Conservation (phyloP, 768 basidiomycete species). For the Russula dissimulans region DNA sequence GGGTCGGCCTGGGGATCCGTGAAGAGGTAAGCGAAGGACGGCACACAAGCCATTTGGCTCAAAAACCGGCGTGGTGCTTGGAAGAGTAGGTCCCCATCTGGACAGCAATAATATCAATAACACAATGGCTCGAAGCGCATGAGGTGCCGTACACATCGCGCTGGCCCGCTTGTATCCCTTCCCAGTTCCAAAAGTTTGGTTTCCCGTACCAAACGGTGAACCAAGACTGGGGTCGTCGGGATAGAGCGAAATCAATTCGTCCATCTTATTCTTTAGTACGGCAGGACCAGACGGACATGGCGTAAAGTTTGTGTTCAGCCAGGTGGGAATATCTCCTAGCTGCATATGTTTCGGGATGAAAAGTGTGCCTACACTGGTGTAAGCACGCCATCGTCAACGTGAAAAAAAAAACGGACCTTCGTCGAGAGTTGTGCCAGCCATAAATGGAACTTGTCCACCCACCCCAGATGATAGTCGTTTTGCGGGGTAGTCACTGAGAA, state of each 20-base stretch:
- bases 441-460: constrained; percentile 36
- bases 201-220: constrained; percentile 39
- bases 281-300: constrained; percentile 13
- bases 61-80: constrained; percentile 32
- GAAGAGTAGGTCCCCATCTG: constrained; percentile 34
- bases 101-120: neutral
- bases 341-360: constrained; percentile 26
- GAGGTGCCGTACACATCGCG: constrained; percentile 21
- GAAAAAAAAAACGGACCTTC: constrained; percentile 32
- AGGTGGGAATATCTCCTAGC: neutral
- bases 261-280: constrained; percentile 19
- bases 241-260: constrained; percentile 31
- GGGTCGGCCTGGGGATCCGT: constrained; percentile 27
- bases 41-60: constrained; percentile 32
- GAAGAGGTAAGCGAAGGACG: constrained; percentile 36
- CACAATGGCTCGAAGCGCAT: too few species aligned
- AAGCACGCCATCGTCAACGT: neutral
- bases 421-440: constrained; percentile 37
- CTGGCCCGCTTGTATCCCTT: constrained; percentile 33
- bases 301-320: constrained; percentile 11
- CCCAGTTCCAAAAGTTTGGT: constrained; percentile 36
- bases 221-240: constrained; percentile 35
- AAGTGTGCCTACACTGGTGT: constrained; percentile 26
- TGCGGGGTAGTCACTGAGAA: constrained; percentile 34
- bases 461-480: constrained; percentile 25